Evolutionary conservation across 2,329 filamentous ascomycete genomes (phyloP).

Genomic region (Ophiocordyceps robertsii): DNA sequence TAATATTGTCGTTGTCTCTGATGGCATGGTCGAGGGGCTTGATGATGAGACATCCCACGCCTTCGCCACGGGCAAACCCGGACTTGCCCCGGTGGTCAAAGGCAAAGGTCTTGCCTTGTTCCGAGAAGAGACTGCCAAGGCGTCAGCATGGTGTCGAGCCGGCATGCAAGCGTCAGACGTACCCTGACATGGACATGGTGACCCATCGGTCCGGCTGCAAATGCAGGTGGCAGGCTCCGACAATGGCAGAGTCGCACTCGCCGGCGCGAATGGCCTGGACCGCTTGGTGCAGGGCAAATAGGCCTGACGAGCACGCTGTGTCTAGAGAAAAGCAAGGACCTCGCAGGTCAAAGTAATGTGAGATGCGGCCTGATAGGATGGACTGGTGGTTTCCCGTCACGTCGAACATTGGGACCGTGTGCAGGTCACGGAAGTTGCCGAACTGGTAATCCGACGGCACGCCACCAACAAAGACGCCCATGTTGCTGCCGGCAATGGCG

Average conservation of each 20-base stretch:
- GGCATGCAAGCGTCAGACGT: background rate
- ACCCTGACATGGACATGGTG: constrained; percentile 18
- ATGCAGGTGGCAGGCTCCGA: constrained; percentile 33
- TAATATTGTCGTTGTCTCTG: constrained; percentile 38
- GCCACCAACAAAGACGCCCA: constrained; percentile 36
- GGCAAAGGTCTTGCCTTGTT: constrained; percentile 36
- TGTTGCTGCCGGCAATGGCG: constrained; percentile 29
- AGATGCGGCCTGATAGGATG: constrained; percentile 40
- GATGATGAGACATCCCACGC: constrained; percentile 38
- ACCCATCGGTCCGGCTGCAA: constrained; percentile 26
- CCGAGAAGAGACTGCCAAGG: constrained; percentile 23
- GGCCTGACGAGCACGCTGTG: constrained; percentile 37
- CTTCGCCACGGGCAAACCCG: constrained; percentile 50
- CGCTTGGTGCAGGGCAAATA: constrained; percentile 35
- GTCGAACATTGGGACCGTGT: constrained; percentile 36
- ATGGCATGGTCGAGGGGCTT: constrained; percentile 43
- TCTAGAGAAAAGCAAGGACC: constrained; percentile 39
- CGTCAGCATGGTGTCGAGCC: background rate
- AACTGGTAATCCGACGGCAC: constrained; percentile 34
- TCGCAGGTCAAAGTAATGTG: constrained; percentile 40
- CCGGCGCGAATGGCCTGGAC: constrained; percentile 33
- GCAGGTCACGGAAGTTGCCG: constrained; percentile 26
- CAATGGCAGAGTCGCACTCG: constrained; percentile 31
- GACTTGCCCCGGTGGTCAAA: constrained; percentile 13
- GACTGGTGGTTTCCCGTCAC: constrained; percentile 35